phyloP scores from a whole-genome alignment of 371 early-diverging fungal species.

The Dinochytrium kinnereticum region DNA sequence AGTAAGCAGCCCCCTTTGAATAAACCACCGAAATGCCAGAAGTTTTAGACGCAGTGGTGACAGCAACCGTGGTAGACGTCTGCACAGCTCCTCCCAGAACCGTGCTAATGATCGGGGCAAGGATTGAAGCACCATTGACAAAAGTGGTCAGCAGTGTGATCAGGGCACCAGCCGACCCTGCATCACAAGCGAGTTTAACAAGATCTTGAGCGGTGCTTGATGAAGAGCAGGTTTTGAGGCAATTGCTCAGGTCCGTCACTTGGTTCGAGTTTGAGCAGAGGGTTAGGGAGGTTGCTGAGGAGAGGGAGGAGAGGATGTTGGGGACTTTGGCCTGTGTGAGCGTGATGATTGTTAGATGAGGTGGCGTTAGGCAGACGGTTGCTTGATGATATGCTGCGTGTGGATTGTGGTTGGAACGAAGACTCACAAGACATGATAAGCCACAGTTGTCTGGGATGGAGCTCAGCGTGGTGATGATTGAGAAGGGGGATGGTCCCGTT shows the following conservation, averaged over 20 bases:
- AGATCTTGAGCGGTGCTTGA: neutral
- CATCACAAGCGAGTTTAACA: neutral
- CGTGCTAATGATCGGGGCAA: neutral
- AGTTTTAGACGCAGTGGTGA: neutral
- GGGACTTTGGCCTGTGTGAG: slow-evolving; percentile 4
- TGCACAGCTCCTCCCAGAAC: neutral
- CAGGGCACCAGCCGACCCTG: neutral
- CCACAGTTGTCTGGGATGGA: too few species aligned
- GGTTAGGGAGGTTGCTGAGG: neutral
- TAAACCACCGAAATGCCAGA: too few species aligned
- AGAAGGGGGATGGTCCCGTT: too few species aligned
- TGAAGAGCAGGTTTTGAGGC: neutral
- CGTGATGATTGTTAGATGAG: too few species aligned
- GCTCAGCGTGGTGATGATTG: too few species aligned
- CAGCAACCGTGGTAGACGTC: neutral
- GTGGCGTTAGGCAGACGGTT: too few species aligned
- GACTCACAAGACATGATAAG: too few species aligned
- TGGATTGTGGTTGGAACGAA: too few species aligned
- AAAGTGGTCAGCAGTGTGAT: neutral
- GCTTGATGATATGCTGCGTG: too few species aligned
- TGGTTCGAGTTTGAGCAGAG: neutral
- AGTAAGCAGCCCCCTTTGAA: too few species aligned
- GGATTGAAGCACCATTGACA: neutral
- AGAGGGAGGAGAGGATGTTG: neutral
- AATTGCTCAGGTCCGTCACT: neutral